phyloP scores from a whole-genome alignment of 495 filamentous ascomycete species.

The Glonium stellatum region DNA sequence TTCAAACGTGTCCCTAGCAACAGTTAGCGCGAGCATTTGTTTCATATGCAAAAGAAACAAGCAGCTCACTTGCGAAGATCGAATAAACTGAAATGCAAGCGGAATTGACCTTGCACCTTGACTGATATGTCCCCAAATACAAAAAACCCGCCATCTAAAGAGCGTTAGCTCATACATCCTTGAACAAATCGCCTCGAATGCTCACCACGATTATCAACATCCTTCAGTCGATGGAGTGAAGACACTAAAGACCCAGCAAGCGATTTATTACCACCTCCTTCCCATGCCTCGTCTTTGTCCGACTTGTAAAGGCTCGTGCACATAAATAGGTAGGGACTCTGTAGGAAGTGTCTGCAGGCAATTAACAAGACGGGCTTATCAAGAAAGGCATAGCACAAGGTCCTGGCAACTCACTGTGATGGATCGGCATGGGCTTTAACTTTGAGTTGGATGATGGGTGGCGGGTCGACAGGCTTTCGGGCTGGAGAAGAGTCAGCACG shows the following conservation, averaged over 20 bases:
- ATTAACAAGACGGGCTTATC: conserved; percentile 11
- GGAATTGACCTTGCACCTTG: conserved; percentile 68
- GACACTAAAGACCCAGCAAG: conserved; percentile 81
- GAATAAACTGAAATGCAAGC: conserved; percentile 79
- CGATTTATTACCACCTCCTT: conserved; percentile 42
- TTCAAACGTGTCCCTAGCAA: conserved; percentile 40
- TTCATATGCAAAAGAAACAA: too few relatives aligned
- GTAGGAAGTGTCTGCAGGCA: conserved; percentile 56
- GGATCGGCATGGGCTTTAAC: conserved; percentile 66
- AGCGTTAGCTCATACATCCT: neutral
- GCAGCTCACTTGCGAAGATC: conserved; percentile 65
- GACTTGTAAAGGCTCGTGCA: conserved; percentile 59
- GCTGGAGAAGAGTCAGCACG: conserved; percentile 47
- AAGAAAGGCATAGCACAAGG: neutral
- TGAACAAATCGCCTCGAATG: neutral
- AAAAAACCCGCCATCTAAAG: conserved; percentile 81
- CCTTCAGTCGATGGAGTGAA: conserved; percentile 87
- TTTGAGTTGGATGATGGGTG: conserved; percentile 80
- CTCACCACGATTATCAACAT: conserved; percentile 73
- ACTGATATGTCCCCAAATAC: conserved; percentile 94
- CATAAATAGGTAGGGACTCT: conserved; percentile 81
- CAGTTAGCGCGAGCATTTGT: conserved; percentile 20
- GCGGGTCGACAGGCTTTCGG: conserved; percentile 91
- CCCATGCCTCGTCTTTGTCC: conserved; percentile 46
- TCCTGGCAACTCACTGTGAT: conserved; percentile 51